Evolutionary conservation across 2,329 filamentous ascomycete genomes (phyloP).

Genomic region (Aureobasidium uvarum): DNA sequence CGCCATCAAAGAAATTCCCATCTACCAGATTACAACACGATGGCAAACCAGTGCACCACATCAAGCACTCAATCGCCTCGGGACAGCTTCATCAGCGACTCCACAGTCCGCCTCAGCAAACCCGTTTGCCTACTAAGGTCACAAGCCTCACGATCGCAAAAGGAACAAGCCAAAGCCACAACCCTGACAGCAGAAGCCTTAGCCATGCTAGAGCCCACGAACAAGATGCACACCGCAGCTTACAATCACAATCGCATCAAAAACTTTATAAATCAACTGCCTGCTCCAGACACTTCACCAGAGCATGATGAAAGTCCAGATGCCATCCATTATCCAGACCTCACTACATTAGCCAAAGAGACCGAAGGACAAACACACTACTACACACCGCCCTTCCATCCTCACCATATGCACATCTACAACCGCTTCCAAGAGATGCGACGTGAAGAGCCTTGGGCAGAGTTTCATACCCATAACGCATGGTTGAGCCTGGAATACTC

Average conservation of each 20-base stretch:
- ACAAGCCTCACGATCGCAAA: neutral
- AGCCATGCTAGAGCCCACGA: neutral
- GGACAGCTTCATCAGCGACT: neutral
- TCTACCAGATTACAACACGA: neutral
- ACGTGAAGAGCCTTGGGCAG: neutral
- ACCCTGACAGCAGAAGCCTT: neutral
- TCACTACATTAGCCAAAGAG: neutral
- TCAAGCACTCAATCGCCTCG: neutral
- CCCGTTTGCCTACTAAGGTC: neutral
- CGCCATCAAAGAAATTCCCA: neutral
- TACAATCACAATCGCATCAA: neutral
- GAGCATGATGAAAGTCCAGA: too few relatives aligned
- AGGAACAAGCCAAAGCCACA: neutral
- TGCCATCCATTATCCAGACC: too few relatives aligned
- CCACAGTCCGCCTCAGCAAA: neutral
- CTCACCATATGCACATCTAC: neutral
- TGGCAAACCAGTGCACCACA: neutral
- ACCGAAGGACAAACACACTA: neutral
- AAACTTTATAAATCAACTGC: neutral
- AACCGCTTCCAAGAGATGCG: neutral
- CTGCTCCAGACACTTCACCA: neutral
- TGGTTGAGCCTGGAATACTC: neutral
- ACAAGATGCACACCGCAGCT: neutral
- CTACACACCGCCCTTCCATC: neutral
- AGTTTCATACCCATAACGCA: neutral